Base-by-base conservation (phyloP, 2,329 filamentous ascomycete genomes). In the Cordyceps tenuipes region DNA sequence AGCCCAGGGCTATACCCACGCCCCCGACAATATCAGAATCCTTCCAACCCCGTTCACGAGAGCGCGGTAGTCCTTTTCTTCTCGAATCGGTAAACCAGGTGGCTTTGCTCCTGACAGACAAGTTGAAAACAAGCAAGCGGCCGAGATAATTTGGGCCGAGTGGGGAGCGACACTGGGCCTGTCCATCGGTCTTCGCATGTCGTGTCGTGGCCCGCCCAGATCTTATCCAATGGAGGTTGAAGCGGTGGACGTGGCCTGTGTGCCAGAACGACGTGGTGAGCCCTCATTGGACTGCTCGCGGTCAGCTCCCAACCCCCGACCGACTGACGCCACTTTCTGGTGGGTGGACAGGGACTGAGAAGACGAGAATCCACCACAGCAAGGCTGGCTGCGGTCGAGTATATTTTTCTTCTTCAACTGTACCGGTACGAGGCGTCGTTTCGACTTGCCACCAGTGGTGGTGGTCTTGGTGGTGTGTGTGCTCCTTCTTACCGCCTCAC, bases 261-360 rank as follows among this genome's bases (percentile, higher is more conserved):
- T 58, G 60, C 46, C 55, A 61, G 55, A 54, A 61, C 52, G 50
- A 61, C 60, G 60, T 61, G 60, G 60, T 59, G 49, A 54, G 34
- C 55, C 31, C 60, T 61, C 60, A 61, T 61, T 61, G 60, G 60
- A 15, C 60, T 55, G 50, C 31, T 51, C 21, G 41, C 31, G 47
- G 54, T 58, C 54, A 54, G 54, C 60, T 54, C 39, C 54, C 49
- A 58, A 49, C 60, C 50, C 47, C 60, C 44, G 43, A 55, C 56
- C 31, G 23, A 60, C 36, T 49, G 58, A 54, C 58, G 58, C 58
- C 58, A 60, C 58, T 60, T 60, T 60, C 36, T 57, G 41, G 55
- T 57, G 55, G 55, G 47, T 52, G 56, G 48, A 34, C 39, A 46
- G 21, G 46, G 13, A 41, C 15, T 15, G 23, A 52, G 29, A 41